phyloP scores from a whole-genome alignment of 2,329 filamentous ascomycete genomes.

The Aspergillus novoparasiticus region DNA sequence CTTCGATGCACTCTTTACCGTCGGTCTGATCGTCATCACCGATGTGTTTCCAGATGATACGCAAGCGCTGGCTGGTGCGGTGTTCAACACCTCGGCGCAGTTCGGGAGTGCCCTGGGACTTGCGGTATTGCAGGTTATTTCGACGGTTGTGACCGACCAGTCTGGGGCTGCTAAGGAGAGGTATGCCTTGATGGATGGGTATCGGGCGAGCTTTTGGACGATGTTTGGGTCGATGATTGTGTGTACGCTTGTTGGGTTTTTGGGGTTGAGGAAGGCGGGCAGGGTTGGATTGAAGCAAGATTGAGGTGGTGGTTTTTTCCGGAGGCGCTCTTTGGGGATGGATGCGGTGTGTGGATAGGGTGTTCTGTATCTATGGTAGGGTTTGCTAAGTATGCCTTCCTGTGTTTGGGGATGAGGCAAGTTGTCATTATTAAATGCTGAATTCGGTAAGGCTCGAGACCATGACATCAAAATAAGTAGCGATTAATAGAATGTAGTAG shows the following conservation, averaged over 20 bases:
- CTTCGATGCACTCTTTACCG: conserved; percentile 23
- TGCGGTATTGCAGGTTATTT: conserved; percentile 54
- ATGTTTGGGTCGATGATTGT: conserved; percentile 51
- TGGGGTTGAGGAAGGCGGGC: conserved; percentile 51
- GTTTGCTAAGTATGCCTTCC: too few relatives aligned
- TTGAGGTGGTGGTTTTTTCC: conserved; percentile 2
- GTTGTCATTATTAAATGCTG: too few relatives aligned
- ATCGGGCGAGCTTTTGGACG: conserved; percentile 57
- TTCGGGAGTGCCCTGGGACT: conserved; percentile 59
- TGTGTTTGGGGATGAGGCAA: too few relatives aligned
- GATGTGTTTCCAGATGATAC: conserved; percentile 37
- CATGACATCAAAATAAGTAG: too few relatives aligned
- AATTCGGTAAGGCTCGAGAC: too few relatives aligned
- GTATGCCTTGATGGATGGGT: conserved; percentile 53
- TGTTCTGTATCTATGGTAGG: too few relatives aligned
- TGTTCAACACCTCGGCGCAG: conserved; percentile 62
- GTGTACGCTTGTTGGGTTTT: conserved; percentile 41
- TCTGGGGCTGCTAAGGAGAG: conserved; percentile 20
- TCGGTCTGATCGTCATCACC: conserved; percentile 20
- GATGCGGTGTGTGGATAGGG: too few relatives aligned
- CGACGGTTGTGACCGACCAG: conserved; percentile 44
- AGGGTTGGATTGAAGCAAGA: conserved; percentile 53
- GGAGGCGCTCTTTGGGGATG: too few relatives aligned
- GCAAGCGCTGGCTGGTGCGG: conserved; percentile 62
- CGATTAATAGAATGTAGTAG: too few relatives aligned